These are phyloP conservation scores for Fusarium veterinarium DNA, from an alignment of 2,329 filamentous ascomycete species.

Conservation along the genomic window DNA sequence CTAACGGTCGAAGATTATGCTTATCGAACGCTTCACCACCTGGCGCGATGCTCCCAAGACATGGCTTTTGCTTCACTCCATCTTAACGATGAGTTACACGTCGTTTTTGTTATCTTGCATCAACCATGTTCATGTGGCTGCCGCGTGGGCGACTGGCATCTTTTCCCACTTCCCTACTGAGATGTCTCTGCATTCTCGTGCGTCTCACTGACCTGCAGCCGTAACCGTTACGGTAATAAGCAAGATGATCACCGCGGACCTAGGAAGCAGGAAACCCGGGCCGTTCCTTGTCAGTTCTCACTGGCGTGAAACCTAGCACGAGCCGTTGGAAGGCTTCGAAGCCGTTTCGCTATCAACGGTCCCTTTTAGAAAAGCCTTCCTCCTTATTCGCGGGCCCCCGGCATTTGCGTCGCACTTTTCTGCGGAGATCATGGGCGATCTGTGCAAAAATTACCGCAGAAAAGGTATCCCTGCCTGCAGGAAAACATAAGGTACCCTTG, in stretches of 20 bases:
- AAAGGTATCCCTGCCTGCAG: not conserved
- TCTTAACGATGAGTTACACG: not conserved
- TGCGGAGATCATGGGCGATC: slow-evolving; percentile 11
- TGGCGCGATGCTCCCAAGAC: not conserved
- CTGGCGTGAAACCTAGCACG: slow-evolving; percentile 11
- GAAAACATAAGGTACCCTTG: not conserved
- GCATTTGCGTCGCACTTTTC: slow-evolving; percentile 8
- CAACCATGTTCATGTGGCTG: not conserved
- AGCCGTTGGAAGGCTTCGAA: slow-evolving; percentile 2
- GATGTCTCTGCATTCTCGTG: not conserved
- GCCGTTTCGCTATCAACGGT: slow-evolving; percentile 5
- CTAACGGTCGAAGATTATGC: not conserved
- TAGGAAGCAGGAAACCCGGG: slow-evolving; percentile 1
- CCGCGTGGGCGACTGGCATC: not conserved
- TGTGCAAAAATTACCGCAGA: slow-evolving; percentile 8
- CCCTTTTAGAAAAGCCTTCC: not conserved
- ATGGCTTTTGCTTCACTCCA: not conserved
- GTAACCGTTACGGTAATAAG: not conserved
- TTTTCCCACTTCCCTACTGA: not conserved
- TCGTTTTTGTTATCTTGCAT: not conserved
- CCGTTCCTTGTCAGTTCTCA: slow-evolving; percentile 22
- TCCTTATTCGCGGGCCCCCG: slow-evolving; percentile 5
- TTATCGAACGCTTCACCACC: not conserved
- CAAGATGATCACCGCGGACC: not conserved
- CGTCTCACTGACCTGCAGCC: not conserved